phyloP scores from a whole-genome alignment of 306 rosid species.

The Inga oerstediana region DNA sequence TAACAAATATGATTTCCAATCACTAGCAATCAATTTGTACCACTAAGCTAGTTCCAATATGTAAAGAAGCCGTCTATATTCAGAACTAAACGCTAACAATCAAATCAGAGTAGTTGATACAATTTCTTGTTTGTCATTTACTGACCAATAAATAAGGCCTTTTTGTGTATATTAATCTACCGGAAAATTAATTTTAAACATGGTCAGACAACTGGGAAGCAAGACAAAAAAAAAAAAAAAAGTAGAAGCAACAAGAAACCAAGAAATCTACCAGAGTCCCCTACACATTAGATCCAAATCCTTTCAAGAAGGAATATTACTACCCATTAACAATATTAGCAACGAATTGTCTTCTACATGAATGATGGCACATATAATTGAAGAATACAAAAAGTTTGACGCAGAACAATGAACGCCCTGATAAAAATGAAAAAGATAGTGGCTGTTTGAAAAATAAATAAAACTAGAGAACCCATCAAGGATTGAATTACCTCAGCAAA shows the following conservation, averaged over 20 bases:
- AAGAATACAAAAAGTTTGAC: background rate
- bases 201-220: background rate
- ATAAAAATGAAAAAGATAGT: conserved; percentile 6
- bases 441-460: background rate
- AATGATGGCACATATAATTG: background rate
- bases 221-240: background rate
- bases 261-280: background rate
- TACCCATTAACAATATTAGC: background rate
- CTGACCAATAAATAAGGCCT: background rate
- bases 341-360: conserved; percentile 13
- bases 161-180: background rate
- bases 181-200: conserved; percentile 17
- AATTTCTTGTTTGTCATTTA: background rate
- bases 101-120: background rate
- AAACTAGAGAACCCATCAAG: background rate
- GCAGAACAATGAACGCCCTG: background rate
- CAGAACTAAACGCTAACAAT: conserved; percentile 6
- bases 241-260: background rate
- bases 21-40: background rate
- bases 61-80: conserved; percentile 1
- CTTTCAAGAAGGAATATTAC: background rate
- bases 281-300: background rate
- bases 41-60: conserved; percentile 18
- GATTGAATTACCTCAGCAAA: conserved; percentile 62
- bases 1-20: background rate